phyloP scores from a whole-genome alignment of 352 stramenopile genomes.

The Elongisporangium prolatum region DNA sequence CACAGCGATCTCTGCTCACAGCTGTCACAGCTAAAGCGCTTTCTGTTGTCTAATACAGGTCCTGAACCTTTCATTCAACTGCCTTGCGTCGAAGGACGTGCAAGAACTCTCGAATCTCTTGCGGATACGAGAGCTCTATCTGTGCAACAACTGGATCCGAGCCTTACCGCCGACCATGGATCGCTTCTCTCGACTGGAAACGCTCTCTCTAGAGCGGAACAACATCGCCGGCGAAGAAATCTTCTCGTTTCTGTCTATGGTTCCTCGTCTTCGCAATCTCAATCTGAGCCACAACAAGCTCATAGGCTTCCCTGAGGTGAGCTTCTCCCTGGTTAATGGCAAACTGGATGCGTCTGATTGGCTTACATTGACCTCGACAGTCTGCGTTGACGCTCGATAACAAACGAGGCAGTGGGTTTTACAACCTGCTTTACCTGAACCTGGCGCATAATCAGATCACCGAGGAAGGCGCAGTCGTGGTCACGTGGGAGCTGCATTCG shows the following conservation, averaged over 20 bases:
- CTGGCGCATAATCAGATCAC: conserved; percentile 65
- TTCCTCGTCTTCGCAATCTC: conserved; percentile 61
- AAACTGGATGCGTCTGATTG: neutral
- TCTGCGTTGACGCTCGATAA: conserved; percentile 46
- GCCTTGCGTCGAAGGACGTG: conserved; percentile 47
- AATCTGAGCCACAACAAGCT: conserved; percentile 83
- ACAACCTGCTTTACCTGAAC: conserved; percentile 68
- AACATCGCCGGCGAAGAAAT: conserved; percentile 55
- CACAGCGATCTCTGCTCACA: neutral
- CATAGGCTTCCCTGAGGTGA: conserved; percentile 60
- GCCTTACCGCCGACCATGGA: conserved; percentile 74
- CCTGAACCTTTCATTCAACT: conserved; percentile 81
- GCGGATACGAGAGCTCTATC: conserved; percentile 72
- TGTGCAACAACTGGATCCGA: conserved; percentile 67
- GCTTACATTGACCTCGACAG: conserved; percentile 8
- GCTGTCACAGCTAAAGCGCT: neutral
- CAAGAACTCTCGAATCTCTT: conserved; percentile 69
- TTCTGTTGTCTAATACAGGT: conserved; percentile 26
- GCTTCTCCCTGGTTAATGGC: conserved; percentile 1
- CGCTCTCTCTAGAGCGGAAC: conserved; percentile 76
- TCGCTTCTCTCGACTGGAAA: conserved; percentile 67
- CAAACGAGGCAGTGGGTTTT: conserved; percentile 62
- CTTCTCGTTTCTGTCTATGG: conserved; percentile 66
- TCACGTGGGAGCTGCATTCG: conserved; percentile 41
- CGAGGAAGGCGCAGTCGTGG: conserved; percentile 40